phyloP scores from a whole-genome alignment of 352 stramenopile species.

The Pythium dissotocum region DNA sequence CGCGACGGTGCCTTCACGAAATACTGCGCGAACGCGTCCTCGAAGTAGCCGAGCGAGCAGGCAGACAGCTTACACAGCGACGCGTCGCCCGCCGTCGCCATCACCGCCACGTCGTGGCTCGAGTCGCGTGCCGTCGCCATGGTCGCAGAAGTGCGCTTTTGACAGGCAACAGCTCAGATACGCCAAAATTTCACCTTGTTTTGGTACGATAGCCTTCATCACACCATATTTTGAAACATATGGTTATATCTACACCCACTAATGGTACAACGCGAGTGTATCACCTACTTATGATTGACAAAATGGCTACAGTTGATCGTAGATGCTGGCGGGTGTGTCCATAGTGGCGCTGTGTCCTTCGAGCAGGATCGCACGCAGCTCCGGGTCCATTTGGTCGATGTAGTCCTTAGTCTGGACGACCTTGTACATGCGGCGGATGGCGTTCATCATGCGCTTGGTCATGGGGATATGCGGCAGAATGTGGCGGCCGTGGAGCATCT shows the following conservation, averaged over 20 bases:
- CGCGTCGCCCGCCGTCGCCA: conserved; percentile 80
- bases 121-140: conserved; percentile 17
- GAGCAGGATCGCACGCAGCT: conserved; percentile 33
- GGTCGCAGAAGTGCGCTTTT: background rate
- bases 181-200: background rate
- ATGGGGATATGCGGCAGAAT: conserved; percentile 39
- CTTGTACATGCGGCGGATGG: conserved; percentile 40
- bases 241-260: background rate
- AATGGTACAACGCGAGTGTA: background rate
- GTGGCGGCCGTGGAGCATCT: conserved; percentile 26
- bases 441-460: conserved; percentile 37
- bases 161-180: background rate
- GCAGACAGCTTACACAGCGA: conserved; percentile 88
- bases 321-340: conserved; percentile 25
- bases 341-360: conserved; percentile 20
- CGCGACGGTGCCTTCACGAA: conserved; percentile 84
- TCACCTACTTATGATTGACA: background rate
- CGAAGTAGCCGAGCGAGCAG: conserved; percentile 69
- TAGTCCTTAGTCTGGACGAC: conserved; percentile 45
- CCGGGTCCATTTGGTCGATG: conserved; percentile 42
- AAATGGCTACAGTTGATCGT: conserved; percentile 27
- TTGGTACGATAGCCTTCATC: no score
- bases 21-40: conserved; percentile 74
- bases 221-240: background rate
- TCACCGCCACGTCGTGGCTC: conserved; percentile 69